Conservation (phyloP, 2,329 filamentous ascomycete species). For the Pseudogymnoascus sp. region DNA sequence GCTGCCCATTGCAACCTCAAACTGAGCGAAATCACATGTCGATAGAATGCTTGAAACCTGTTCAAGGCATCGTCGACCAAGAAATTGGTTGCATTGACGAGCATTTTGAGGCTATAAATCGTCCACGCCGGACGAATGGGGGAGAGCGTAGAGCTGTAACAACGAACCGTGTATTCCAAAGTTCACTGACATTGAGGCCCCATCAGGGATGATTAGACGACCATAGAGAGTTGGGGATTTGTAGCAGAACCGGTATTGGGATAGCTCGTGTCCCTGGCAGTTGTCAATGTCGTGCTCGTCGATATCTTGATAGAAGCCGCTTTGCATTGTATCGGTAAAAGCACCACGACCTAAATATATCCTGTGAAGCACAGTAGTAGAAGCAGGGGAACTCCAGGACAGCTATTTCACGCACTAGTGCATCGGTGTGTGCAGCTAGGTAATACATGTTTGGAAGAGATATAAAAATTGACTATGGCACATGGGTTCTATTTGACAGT, state of each 20-base stretch:
- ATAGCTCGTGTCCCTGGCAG: too few relatives aligned
- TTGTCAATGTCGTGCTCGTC: background rate
- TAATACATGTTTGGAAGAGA: constrained; percentile 2
- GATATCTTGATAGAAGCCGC: background rate
- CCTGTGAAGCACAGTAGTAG: background rate
- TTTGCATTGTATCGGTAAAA: background rate
- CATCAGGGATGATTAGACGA: background rate
- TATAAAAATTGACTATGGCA: constrained; percentile 9
- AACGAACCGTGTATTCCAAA: background rate
- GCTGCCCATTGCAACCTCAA: background rate
- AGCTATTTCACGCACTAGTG: background rate
- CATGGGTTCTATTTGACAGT: constrained; percentile 9
- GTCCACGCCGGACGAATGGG: background rate
- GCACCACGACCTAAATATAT: background rate
- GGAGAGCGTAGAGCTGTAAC: background rate
- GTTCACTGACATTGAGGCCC: background rate
- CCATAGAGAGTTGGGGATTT: background rate
- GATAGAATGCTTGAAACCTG: background rate
- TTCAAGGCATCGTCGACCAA: background rate
- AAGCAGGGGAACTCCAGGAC: background rate
- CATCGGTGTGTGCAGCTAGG: background rate
- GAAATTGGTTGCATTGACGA: background rate
- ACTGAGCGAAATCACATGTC: background rate
- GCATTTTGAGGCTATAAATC: background rate
- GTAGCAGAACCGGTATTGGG: background rate